Base-by-base conservation (phyloP, 2,329 filamentous ascomycete species). In the Escovopsis weberi region DNA sequence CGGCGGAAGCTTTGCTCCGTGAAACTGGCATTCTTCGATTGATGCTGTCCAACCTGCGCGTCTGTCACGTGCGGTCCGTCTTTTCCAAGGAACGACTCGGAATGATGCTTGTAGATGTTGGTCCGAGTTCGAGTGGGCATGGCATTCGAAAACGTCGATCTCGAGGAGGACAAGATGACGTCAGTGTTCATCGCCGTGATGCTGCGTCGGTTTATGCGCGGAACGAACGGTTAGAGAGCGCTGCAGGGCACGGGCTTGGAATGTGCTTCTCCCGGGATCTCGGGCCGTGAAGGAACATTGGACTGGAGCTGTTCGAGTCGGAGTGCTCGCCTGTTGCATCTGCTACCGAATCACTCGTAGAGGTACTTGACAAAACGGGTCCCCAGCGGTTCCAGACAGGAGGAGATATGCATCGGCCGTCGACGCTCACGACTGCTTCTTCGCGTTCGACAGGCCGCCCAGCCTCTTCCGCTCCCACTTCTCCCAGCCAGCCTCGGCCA, bases 401-500 rank as follows among this genome's bases (percentile, higher is more conserved):
- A 23, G 23, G 6, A 23, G 23, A 23, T n/a, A 4, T 23, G 23
- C 23, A 23, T 23, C 23, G 23, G 23, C 23, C 33, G 23, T 35
- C n/a, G 40, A 33, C 9, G 30, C 47, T 45, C 58, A 63, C 44
- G 56, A 62, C 34, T 53, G 57, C 48, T 58, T 64, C 7, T 36
- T 19, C 8, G 26, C 30, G 28, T 33, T 38, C 37, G 37, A 9
- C 28, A 32, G 8, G 4, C 28, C 37, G 26, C 15, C 28, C 15
- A 40, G n/a, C 51, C 65, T 67, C 51, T 55, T 63, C 39, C 69
- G 67, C 60, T 89, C 80, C 86, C 88, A 96, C 58, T 84, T 81
- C 63, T 88, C 85, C 89, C 89, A 98, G 2, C 91, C 91, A 36
- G 87, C 82, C 65, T 94, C 86, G 32, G 81, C 81, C 52, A 94